Conservation (phyloP, 495 filamentous ascomycete species). For the Penicillium maclennaniae region DNA sequence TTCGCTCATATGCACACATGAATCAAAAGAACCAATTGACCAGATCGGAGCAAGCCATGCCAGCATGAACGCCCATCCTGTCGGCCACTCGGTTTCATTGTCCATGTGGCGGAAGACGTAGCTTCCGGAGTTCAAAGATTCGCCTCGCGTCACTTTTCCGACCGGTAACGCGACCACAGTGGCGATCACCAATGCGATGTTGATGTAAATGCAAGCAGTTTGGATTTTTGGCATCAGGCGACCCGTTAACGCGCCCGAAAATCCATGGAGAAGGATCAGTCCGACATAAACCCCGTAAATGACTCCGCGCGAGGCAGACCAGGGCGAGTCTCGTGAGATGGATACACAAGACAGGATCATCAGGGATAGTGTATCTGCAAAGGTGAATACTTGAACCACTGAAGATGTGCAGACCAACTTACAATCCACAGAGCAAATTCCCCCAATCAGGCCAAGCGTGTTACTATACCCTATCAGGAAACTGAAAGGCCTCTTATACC, state of each 20-base stretch:
- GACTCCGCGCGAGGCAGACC: constrained; percentile 54
- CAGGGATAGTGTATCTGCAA: constrained; percentile 44
- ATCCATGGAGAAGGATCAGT: constrained; percentile 54
- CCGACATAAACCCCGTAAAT: constrained; percentile 61
- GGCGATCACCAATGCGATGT: constrained; percentile 59
- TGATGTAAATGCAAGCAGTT: constrained; percentile 57
- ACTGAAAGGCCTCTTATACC: constrained; percentile 56
- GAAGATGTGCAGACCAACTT: constrained; percentile 10
- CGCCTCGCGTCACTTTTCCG: constrained; percentile 39
- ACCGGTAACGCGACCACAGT: constrained; percentile 64
- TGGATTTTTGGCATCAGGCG: constrained; percentile 65
- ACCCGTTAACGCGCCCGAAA: constrained; percentile 47
- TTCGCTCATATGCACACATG: constrained; percentile 59
- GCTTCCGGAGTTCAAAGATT: constrained; percentile 30
- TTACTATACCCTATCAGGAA: constrained; percentile 71
- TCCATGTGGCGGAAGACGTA: constrained; percentile 41
- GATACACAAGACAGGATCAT: constrained; percentile 55
- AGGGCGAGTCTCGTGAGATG: constrained; percentile 58
- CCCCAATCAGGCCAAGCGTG: constrained; percentile 63
- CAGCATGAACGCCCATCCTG: constrained; percentile 62
- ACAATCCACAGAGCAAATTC: constrained; percentile 59
- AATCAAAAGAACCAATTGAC: constrained; percentile 57
- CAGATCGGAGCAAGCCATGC: constrained; percentile 64
- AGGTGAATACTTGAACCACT: background rate
- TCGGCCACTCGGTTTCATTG: constrained; percentile 59